Percentiles rank a stretch among this genome's conserved stretches.
These are phyloP conservation scores for Phytomonas serpens DNA, from an alignment of 208 protist species.

Conservation along the genomic window DNA sequence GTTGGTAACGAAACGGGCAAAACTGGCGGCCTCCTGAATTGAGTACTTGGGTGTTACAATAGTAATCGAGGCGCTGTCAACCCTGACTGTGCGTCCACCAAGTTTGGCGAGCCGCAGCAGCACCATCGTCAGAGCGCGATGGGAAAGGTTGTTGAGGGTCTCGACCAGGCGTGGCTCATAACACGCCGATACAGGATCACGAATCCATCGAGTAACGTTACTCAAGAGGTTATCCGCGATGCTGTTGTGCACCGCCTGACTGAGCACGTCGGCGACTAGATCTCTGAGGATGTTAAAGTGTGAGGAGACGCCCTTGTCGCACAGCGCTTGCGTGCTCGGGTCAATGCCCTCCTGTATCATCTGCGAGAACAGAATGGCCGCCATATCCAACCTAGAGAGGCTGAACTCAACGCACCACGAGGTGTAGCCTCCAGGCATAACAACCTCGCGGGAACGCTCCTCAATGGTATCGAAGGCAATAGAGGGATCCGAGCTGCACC, in stretches of 20 bases:
- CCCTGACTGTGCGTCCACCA: slow-evolving; percentile 75
- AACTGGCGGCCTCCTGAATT: slow-evolving; percentile 69
- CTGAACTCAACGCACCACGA: slow-evolving; percentile 84
- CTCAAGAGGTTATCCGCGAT: slow-evolving; percentile 63
- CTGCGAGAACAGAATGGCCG: slow-evolving; percentile 84
- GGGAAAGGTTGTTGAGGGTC: slow-evolving; percentile 59
- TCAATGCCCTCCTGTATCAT: slow-evolving; percentile 84
- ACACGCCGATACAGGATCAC: slow-evolving; percentile 59
- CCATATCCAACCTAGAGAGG: slow-evolving; percentile 79
- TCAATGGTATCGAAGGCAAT: slow-evolving; percentile 74
- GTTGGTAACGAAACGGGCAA: slow-evolving; percentile 62
- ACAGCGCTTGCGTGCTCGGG: slow-evolving; percentile 56
- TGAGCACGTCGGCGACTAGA: slow-evolving; percentile 73
- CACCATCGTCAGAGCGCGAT: slow-evolving; percentile 69
- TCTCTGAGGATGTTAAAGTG: slow-evolving; percentile 90
- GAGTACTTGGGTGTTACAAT: slow-evolving; percentile 76
- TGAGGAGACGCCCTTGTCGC: slow-evolving; percentile 70
- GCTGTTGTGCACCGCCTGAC: slow-evolving; percentile 51
- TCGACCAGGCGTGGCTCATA: slow-evolving; percentile 84
- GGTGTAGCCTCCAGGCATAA: slow-evolving; percentile 70
- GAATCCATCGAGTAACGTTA: slow-evolving; percentile 82
- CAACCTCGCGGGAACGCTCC: slow-evolving; percentile 68
- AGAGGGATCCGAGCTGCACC: slow-evolving; percentile 55
- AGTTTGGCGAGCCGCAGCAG: slow-evolving; percentile 80
- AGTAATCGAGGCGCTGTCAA: slow-evolving; percentile 56